Evolutionary conservation across 164 flowering plant species (phyloP).

Genomic region (Dillenia suffruticosa): DNA sequence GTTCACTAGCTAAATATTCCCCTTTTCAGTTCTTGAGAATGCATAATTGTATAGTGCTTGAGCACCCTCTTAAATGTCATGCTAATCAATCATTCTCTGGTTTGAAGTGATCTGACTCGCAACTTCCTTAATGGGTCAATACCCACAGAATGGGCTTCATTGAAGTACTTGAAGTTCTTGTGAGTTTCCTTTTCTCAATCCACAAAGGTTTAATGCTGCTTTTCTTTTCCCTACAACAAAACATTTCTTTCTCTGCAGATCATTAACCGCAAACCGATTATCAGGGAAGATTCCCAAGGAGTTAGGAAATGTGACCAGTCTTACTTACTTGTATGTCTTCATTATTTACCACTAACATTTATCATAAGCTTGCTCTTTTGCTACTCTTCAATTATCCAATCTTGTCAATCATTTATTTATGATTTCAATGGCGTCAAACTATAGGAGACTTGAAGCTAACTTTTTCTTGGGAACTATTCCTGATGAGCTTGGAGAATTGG

Average conservation of each 20-base stretch:
- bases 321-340: slow-evolving; percentile 18
- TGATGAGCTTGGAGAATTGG: slow-evolving; percentile 19
- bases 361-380: no score
- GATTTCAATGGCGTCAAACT: no score
- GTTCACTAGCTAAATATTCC: no score
- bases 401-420: no score
- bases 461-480: slow-evolving; percentile 22
- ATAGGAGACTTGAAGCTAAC: slow-evolving; percentile 26
- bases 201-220: background rate
- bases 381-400: no score
- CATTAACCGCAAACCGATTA: slow-evolving; percentile 21
- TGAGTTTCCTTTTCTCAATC: background rate
- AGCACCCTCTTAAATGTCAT: no score
- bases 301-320: slow-evolving; percentile 23
- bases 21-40: no score
- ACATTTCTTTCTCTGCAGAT: slow-evolving; percentile 14
- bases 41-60: no score
- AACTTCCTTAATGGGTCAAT: slow-evolving; percentile 24
- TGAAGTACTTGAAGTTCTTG: slow-evolving; percentile 15
- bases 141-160: slow-evolving; percentile 24
- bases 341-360: background rate
- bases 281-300: slow-evolving; percentile 24
- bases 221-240: background rate
- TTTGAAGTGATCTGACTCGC: slow-evolving; percentile 17
- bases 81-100: background rate